Evolutionary conservation across 2,329 filamentous ascomycete species (phyloP).

Genomic region (Pestalotiopsis sp.): DNA sequence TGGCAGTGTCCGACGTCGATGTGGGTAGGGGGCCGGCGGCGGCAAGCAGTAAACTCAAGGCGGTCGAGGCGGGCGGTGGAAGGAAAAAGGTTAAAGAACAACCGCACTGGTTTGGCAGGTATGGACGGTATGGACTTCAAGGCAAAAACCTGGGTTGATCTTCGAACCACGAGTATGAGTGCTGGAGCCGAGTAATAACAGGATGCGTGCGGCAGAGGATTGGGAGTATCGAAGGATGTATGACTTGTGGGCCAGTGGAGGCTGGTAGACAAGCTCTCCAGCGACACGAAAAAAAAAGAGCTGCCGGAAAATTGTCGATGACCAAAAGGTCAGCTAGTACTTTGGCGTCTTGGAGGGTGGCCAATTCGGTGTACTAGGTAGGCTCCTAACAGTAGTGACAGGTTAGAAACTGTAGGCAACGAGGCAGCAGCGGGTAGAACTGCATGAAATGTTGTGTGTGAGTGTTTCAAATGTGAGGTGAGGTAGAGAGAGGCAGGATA

Average conservation of each 20-base stretch:
- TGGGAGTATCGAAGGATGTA: constrained; percentile 1
- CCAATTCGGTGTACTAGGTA: not conserved
- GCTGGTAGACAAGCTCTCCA: not conserved
- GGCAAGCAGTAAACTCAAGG: not conserved
- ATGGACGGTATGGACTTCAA: not conserved
- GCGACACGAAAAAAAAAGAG: not conserved
- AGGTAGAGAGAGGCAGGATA: not conserved
- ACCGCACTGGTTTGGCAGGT: not conserved
- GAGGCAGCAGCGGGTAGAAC: not conserved
- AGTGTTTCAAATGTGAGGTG: not conserved
- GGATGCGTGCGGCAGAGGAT: not conserved
- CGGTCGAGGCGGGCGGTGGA: not conserved
- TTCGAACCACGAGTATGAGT: not conserved
- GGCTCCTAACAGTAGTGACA: not conserved
- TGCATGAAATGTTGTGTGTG: not conserved
- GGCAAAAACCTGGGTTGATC: not conserved
- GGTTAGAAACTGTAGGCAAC: not conserved
- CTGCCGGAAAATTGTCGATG: constrained; percentile 1
- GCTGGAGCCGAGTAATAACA: not conserved
- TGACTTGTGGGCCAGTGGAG: not conserved
- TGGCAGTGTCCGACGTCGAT: not conserved
- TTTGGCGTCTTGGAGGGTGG: not conserved
- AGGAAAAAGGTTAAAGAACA: not conserved
- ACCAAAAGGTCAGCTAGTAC: not conserved
- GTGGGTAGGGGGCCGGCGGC: not conserved